Evolutionary conservation across 768 basidiomycete species (phyloP).

Genomic region (Mycena amicta): DNA sequence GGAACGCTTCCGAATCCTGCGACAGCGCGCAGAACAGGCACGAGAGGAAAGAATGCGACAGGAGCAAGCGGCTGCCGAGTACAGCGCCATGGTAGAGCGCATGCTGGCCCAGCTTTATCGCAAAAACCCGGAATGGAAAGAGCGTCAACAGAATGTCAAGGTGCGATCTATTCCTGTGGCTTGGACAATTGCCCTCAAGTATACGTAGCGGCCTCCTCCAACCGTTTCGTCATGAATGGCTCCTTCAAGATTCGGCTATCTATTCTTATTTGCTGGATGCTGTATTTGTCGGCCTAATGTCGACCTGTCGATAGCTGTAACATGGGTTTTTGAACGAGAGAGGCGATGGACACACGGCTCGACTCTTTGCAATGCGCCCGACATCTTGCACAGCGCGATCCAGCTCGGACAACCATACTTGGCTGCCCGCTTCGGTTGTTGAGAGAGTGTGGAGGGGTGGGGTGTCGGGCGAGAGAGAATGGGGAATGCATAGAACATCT

Average conservation of each 20-base stretch:
- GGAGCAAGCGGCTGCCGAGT: conserved; percentile 42
- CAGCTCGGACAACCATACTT: conserved; percentile 68
- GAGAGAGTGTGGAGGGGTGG: conserved; percentile 41
- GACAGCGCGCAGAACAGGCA: conserved; percentile 40
- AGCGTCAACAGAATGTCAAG: conserved; percentile 52
- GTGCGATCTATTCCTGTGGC: no score
- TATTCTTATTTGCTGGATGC: conserved; percentile 1
- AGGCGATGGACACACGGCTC: no score
- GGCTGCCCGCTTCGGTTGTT: conserved; percentile 39
- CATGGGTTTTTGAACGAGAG: conserved; percentile 37
- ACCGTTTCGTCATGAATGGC: conserved; percentile 45
- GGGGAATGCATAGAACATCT: conserved; percentile 53
- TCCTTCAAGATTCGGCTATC: neutral
- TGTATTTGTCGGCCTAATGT: neutral
- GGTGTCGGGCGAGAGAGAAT: conserved; percentile 48
- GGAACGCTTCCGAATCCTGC: conserved; percentile 49
- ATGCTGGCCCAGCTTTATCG: conserved; percentile 58
- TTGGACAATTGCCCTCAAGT: no score
- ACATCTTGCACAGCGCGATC: conserved; percentile 74
- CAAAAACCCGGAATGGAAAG: conserved; percentile 64
- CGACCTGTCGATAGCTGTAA: neutral
- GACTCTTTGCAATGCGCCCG: conserved; percentile 74
- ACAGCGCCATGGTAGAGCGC: conserved; percentile 49
- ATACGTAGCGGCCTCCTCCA: no score
- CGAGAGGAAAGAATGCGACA: conserved; percentile 40